Evolutionary conservation across 192 early-diverging fungal genomes (phyloP).

Genomic region (Physocladia obscura): DNA sequence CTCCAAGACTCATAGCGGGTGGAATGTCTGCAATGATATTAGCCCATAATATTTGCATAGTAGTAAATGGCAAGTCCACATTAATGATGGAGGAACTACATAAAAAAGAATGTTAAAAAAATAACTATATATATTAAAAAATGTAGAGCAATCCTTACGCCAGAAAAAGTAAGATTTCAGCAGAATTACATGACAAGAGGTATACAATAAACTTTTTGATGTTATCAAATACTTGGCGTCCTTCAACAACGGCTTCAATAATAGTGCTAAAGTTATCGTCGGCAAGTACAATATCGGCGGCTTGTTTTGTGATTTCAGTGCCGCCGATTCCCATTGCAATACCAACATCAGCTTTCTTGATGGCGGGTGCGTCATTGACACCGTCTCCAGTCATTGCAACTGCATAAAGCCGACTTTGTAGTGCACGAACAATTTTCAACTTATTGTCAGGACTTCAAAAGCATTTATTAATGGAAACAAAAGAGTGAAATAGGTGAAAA

Average conservation of each 20-base stretch:
- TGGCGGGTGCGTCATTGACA: constrained; percentile 91
- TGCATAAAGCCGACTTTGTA: constrained; percentile 73
- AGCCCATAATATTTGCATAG: constrained; percentile 93
- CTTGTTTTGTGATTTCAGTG: constrained; percentile 97
- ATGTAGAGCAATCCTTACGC: constrained; percentile 52
- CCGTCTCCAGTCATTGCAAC: constrained; percentile 95
- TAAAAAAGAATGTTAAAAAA: too few species aligned
- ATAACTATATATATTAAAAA: too few species aligned
- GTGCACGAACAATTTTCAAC: constrained; percentile 87
- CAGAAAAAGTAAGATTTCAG: constrained; percentile 89
- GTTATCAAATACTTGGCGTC: constrained; percentile 94
- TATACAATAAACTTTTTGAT: constrained; percentile 97
- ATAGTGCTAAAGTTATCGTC: constrained; percentile 97
- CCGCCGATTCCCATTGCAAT: constrained; percentile 96
- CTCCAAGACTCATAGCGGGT: constrained; percentile 88
- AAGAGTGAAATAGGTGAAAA: constrained; percentile 1
- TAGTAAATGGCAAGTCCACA: constrained; percentile 83
- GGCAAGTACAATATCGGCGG: constrained; percentile 91
- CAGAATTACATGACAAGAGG: constrained; percentile 88
- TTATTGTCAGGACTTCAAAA: constrained; percentile 83
- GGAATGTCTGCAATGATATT: constrained; percentile 98
- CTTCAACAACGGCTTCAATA: constrained; percentile 89
- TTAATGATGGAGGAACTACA: constrained; percentile 62
- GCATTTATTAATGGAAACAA: not conserved
- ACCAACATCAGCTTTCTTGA: constrained; percentile 94